Conservation (phyloP, 164 flowering plant genomes). For the Nelumbo lutea region DNA sequence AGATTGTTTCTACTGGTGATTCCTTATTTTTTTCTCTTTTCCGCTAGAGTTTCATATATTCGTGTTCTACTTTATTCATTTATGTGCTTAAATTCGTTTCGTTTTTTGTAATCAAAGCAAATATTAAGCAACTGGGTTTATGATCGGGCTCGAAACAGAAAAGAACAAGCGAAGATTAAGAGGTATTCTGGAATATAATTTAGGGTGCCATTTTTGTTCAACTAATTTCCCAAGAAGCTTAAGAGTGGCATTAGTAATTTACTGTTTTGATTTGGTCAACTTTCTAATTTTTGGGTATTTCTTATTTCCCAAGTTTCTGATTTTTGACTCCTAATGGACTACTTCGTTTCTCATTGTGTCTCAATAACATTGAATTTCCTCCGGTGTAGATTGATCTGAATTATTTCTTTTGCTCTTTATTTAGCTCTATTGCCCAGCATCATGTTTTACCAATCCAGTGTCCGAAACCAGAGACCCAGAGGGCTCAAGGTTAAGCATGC, state of each 20-base stretch:
- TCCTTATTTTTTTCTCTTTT: no score
- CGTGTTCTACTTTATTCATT: no score
- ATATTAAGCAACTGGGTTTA: no score
- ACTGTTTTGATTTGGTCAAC: neutral
- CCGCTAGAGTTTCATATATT: no score
- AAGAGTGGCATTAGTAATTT: neutral
- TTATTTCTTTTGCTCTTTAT: neutral
- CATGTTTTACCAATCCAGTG: slow-evolving; percentile 44
- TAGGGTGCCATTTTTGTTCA: neutral
- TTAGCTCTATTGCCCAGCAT: neutral
- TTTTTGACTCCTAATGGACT: neutral
- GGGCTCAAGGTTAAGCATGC: slow-evolving; percentile 53
- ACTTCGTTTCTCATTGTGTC: neutral
- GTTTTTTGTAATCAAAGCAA: no score
- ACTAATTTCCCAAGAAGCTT: neutral
- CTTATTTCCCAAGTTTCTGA: neutral
- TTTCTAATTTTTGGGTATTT: neutral
- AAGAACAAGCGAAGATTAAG: no score
- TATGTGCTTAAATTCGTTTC: no score
- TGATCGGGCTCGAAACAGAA: no score
- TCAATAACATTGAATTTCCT: neutral
- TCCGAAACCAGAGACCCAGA: slow-evolving; percentile 55
- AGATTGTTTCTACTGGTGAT: no score
- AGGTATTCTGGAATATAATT: neutral
- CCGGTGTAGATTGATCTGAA: neutral